Evolutionary conservation across 495 filamentous ascomycete species (phyloP), one percentile per base, ranked within the genome.

Genomic region (Stereocaulon alpinum): DNA sequence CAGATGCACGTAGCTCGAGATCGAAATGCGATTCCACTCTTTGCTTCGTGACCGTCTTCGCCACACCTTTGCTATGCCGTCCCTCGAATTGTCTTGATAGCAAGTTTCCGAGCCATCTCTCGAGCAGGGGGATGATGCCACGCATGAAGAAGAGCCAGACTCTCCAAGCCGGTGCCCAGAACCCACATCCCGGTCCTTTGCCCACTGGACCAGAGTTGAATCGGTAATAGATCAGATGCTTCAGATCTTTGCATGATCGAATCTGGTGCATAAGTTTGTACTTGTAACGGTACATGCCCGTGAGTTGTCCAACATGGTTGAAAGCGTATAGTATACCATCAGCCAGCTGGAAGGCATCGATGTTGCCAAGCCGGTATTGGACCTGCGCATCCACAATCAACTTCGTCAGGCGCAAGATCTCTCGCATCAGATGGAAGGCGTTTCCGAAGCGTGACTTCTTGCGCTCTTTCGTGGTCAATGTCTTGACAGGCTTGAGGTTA

Each of bases 241-340:
- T 99, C 67, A 99, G 74, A 74, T 99, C 94, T 70, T 99, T 99
- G 76, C 94, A 99, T 3, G 94, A 93, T 50, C 94, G 90, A 66
- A 99, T 97, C 73, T 99, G 94, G 71, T 99, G 94, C 94, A 99
- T 99, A 40, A 99, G 80, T 77, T 99, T 99, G 76, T 99, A 99
- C 79, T 99, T 99, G 82, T 99, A 99, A 30, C 94, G 88, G 74
- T 99, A 99, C 94, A 99, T 99, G 67, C 94, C 94, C 29, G 94
- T 99, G 55, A 99, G 77, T 73, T 99, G 94, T 53, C 94, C 94
- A 58, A 99, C 94, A 66, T 99, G 94, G 74, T 99, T 99, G 78
- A 99, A 97, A 32, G 94, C 94, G 68, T 97, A 99, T 11, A 96
- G 79, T 58, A 99, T 99, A 71, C 94, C 94, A 71, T 99, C 94